A percentile compares a stretch with the other conserved stretches of the same genome.
Evolutionary conservation across 306 rosid genomes (phyloP).

Genomic region (Begonia peltatifolia): DNA sequence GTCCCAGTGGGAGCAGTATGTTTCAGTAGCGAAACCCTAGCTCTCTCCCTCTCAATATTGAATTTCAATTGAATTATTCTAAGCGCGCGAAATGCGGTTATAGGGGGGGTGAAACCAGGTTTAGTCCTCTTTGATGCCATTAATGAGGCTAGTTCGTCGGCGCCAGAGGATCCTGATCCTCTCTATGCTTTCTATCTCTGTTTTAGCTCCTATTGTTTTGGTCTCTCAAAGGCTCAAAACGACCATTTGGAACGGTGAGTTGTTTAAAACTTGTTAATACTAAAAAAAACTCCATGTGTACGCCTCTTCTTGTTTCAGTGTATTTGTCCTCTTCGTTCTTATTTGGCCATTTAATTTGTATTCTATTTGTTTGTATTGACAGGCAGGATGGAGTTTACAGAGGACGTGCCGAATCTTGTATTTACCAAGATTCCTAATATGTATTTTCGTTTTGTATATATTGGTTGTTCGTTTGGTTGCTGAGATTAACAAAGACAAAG

Average conservation of each 20-base stretch:
- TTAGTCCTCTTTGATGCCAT: conserved; percentile 6
- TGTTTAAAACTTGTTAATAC: not conserved
- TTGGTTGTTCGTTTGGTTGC: conserved; percentile 13
- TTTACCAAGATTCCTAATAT: conserved; percentile 26
- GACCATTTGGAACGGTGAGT: conserved; percentile 35
- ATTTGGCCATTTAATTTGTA: conserved; percentile 7
- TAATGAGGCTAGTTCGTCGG: conserved; percentile 68
- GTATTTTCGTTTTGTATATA: conserved; percentile 2
- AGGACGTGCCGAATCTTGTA: conserved; percentile 66
- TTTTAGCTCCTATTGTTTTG: conserved; percentile 63
- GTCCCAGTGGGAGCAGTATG: not conserved
- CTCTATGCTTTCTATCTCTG: conserved; percentile 63
- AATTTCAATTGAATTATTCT: not conserved
- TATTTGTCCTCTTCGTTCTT: not conserved
- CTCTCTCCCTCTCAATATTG: not conserved
- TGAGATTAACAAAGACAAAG: conserved; percentile 4
- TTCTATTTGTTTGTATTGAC: conserved; percentile 14
- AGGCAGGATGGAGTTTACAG: conserved; percentile 52
- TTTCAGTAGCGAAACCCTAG: not conserved
- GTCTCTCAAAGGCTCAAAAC: conserved; percentile 39
- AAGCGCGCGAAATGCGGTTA: not conserved
- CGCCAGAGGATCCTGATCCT: conserved; percentile 90
- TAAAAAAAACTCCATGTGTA: not conserved
- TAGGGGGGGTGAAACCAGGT: not conserved
- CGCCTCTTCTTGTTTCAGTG: not conserved